phyloP scores from a whole-genome alignment of 306 rosid genomes.

The Mimosa pudica region DNA sequence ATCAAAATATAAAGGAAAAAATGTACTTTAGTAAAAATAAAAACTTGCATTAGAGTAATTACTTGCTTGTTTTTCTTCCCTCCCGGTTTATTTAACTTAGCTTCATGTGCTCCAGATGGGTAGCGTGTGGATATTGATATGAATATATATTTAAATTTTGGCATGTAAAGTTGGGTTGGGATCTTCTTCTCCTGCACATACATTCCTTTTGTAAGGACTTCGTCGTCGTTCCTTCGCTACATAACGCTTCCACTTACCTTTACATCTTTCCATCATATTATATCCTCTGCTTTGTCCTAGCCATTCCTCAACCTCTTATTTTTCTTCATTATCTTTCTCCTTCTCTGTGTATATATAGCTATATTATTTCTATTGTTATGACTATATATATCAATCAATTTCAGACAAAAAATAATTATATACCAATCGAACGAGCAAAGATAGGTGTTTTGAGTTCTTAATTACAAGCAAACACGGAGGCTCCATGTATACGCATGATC shows the following conservation, averaged over 20 bases:
- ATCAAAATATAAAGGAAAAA: too few relatives aligned
- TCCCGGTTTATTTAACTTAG: background rate
- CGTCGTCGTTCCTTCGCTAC: background rate
- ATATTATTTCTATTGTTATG: background rate
- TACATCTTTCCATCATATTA: background rate
- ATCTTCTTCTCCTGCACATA: background rate
- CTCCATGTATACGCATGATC: too few relatives aligned
- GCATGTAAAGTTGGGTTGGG: background rate
- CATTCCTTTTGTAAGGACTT: background rate
- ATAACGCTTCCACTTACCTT: background rate
- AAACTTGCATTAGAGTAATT: background rate
- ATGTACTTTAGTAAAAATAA: too few relatives aligned
- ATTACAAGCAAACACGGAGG: too few relatives aligned
- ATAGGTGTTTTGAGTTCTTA: too few relatives aligned
- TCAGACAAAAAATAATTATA: too few relatives aligned
- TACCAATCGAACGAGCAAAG: background rate
- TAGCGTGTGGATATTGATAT: background rate
- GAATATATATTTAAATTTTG: background rate
- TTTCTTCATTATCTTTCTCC: background rate
- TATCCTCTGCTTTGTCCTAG: background rate
- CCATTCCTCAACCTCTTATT: background rate
- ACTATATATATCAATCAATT: background rate
- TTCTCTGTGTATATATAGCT: background rate
- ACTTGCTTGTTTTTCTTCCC: background rate
- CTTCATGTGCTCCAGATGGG: background rate